Evolutionary conservation across 2,329 filamentous ascomycete species (phyloP).

Genomic region (Sporothrix humicola): DNA sequence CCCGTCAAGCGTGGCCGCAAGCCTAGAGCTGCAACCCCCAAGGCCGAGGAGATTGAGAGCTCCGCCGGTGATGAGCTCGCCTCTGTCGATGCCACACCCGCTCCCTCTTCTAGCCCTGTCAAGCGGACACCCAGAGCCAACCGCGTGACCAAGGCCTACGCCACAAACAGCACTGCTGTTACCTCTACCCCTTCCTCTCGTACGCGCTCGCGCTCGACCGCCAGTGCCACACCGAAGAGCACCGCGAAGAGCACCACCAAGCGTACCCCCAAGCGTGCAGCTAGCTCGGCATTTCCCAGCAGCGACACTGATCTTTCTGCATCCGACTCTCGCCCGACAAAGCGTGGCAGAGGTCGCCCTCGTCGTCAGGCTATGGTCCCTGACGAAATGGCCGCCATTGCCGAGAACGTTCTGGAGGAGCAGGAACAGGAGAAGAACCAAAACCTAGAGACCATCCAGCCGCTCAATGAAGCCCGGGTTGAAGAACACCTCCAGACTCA

Average conservation of each 20-base stretch:
- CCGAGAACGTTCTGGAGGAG: slow-evolving; percentile 37
- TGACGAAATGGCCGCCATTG: slow-evolving; percentile 41
- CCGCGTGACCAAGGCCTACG: slow-evolving; percentile 1
- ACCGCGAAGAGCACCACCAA: not conserved
- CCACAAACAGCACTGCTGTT: not conserved
- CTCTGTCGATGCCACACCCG: slow-evolving; percentile 17
- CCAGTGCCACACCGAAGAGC: not conserved
- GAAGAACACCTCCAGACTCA: not conserved
- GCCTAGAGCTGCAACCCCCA: slow-evolving; percentile 38
- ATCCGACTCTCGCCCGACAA: slow-evolving; percentile 41
- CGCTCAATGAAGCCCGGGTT: slow-evolving; percentile 17
- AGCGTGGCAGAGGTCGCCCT: slow-evolving; percentile 42
- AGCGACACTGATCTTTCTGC: slow-evolving; percentile 30
- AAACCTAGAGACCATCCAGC: not conserved
- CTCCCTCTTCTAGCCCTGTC: slow-evolving; percentile 3
- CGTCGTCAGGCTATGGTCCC: slow-evolving; percentile 41
- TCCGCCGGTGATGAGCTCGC: slow-evolving; percentile 37
- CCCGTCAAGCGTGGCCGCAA: slow-evolving; percentile 29
- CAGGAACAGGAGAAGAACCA: slow-evolving; percentile 2
- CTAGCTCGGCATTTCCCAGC: slow-evolving; percentile 17
- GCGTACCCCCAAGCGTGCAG: not conserved
- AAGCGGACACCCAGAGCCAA: slow-evolving; percentile 22
- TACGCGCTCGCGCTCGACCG: not conserved
- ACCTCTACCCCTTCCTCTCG: not conserved
- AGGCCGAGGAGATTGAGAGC: slow-evolving; percentile 44